A percentile compares a stretch with the other conserved stretches of the same genome.
These are phyloP conservation scores for Fusarium paranaense DNA, from an alignment of 2,329 filamentous ascomycete genomes.

Conservation along the genomic window DNA sequence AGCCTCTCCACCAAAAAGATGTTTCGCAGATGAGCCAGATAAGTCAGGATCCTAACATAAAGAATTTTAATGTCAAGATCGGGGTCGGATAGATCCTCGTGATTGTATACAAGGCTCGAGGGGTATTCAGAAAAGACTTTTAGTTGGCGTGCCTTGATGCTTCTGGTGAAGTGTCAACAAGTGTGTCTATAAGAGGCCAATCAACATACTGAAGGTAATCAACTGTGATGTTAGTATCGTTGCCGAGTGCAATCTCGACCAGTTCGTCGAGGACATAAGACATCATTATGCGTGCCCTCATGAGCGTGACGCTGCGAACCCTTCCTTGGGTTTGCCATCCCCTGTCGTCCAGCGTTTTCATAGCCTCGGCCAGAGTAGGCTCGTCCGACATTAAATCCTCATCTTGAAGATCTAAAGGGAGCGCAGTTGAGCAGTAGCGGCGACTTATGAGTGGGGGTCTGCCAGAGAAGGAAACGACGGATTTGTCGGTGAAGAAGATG, in stretches of 20 bases:
- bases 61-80: constrained; percentile 47
- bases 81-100: constrained; percentile 51
- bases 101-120: constrained; percentile 52
- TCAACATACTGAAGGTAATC: constrained; percentile 41
- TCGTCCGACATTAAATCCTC: constrained; percentile 59
- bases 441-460: constrained; percentile 65
- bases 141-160: constrained; percentile 51
- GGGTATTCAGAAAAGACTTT: constrained; percentile 51
- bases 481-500: constrained; percentile 61
- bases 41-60: constrained; percentile 59
- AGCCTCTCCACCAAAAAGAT: constrained; percentile 70
- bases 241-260: constrained; percentile 66
- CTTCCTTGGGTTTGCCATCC: constrained; percentile 65
- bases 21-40: constrained; percentile 65
- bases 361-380: constrained; percentile 28
- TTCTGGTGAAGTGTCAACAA: constrained; percentile 39
- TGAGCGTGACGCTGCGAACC: constrained; percentile 58
- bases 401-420: constrained; percentile 66
- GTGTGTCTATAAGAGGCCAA: background rate
- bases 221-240: constrained; percentile 18
- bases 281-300: constrained; percentile 60
- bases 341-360: constrained; percentile 54
- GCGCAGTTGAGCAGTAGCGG: constrained; percentile 64
- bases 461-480: constrained; percentile 63
- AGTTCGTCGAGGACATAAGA: constrained; percentile 67